phyloP scores from a whole-genome alignment of 169 alveolate genomes.

The Eimeria maxima region DNA sequence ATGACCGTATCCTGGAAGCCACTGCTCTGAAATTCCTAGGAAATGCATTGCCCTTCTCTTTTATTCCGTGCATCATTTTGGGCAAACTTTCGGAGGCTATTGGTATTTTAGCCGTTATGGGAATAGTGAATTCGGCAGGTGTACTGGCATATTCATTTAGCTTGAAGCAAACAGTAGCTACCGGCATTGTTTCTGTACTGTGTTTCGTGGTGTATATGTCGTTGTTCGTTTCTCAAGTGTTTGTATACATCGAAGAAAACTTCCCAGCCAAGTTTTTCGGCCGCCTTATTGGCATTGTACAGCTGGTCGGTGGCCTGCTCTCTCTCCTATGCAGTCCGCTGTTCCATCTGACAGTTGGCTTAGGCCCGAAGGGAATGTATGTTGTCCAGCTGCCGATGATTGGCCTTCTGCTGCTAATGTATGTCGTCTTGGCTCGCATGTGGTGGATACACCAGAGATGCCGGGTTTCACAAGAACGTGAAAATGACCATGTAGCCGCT shows the following conservation, averaged over 20 bases:
- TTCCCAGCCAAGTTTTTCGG: slow-evolving; percentile 88
- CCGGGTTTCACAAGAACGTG: neutral
- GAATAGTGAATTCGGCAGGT: slow-evolving; percentile 84
- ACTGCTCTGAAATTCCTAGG: slow-evolving; percentile 41
- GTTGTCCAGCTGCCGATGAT: slow-evolving; percentile 56
- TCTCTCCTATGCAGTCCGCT: slow-evolving; percentile 85
- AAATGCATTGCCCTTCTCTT: slow-evolving; percentile 70
- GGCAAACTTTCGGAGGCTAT: slow-evolving; percentile 80
- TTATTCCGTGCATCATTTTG: slow-evolving; percentile 81
- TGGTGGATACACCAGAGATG: slow-evolving; percentile 47
- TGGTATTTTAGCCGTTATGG: slow-evolving; percentile 80
- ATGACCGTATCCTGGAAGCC: slow-evolving; percentile 57
- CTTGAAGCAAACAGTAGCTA: slow-evolving; percentile 68
- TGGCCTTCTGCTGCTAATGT: slow-evolving; percentile 33
- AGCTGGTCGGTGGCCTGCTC: slow-evolving; percentile 86
- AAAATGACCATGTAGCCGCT: neutral
- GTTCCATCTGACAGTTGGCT: slow-evolving; percentile 75
- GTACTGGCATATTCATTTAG: slow-evolving; percentile 85
- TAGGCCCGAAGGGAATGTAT: slow-evolving; percentile 47
- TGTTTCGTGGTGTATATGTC: slow-evolving; percentile 85
- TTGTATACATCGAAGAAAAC: slow-evolving; percentile 84
- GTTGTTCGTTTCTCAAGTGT: slow-evolving; percentile 87
- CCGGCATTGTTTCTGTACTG: slow-evolving; percentile 84
- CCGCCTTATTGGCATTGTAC: slow-evolving; percentile 85
- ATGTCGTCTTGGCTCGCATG: slow-evolving; percentile 38